These are phyloP conservation scores for Verticillium nubilum DNA, from an alignment of 2,329 filamentous ascomycete genomes.

Conservation along the genomic window DNA sequence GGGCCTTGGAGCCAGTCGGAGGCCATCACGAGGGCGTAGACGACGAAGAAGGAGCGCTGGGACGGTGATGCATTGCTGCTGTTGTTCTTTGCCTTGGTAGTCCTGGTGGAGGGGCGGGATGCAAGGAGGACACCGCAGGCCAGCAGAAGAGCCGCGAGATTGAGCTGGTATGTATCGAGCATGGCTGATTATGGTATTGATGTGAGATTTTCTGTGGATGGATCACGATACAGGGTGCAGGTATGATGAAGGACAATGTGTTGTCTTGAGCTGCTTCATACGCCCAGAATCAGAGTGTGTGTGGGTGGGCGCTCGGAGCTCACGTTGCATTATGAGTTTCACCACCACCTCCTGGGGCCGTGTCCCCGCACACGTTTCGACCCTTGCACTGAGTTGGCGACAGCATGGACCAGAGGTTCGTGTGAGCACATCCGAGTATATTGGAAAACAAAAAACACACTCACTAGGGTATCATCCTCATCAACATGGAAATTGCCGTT, in stretches of 20 bases:
- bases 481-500: too few relatives aligned
- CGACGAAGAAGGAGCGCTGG: constrained; percentile 29
- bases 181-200: background rate
- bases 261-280: background rate
- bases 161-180: constrained; percentile 27
- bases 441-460: too few relatives aligned
- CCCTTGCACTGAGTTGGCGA: background rate
- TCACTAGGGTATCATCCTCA: background rate
- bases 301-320: background rate
- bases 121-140: constrained; percentile 21
- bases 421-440: too few relatives aligned
- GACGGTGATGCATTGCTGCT: constrained; percentile 6
- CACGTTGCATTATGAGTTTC: background rate
- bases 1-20: constrained; percentile 42
- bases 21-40: constrained; percentile 44
- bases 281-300: too few relatives aligned
- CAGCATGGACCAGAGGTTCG: background rate
- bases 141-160: constrained; percentile 24
- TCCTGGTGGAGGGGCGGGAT: constrained; percentile 11
- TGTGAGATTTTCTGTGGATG: background rate
- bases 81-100: background rate
- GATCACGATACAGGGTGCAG: background rate
- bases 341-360: background rate
- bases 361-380: background rate
- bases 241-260: background rate